Evolutionary conservation across 345 rosid species (phyloP).

Genomic region (Psidium guajava): DNA sequence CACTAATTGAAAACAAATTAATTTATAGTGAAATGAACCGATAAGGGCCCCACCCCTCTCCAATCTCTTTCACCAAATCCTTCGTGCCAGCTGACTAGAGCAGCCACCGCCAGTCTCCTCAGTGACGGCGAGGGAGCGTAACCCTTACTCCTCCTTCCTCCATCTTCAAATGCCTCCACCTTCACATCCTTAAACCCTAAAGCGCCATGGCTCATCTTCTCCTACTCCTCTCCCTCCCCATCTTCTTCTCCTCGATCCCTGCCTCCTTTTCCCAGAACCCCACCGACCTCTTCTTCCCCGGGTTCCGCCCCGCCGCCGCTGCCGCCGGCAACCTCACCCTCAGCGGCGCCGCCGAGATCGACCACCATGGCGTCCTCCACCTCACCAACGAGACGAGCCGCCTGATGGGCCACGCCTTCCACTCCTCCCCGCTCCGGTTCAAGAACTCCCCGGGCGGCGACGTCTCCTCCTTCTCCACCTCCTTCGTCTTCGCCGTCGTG

Average conservation of each 20-base stretch:
- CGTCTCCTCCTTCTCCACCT: conserved; percentile 64
- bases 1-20: not conserved
- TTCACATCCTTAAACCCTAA: not conserved
- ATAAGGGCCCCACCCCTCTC: not conserved
- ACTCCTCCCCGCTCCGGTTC: conserved; percentile 40
- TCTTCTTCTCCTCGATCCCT: conserved; percentile 11
- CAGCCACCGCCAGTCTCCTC: not conserved
- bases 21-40: not conserved
- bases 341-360: conserved; percentile 41
- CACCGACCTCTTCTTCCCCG: conserved; percentile 29
- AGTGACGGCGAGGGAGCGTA: not conserved
- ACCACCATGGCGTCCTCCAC: conserved; percentile 40
- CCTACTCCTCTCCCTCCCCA: not conserved
- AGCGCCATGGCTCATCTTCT: not conserved
- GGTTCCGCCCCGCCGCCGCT: conserved; percentile 21
- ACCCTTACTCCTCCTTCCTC: not conserved
- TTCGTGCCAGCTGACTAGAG: not conserved
- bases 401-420: conserved; percentile 66
- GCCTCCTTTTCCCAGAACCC: conserved; percentile 10
- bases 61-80: not conserved
- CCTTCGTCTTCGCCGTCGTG: conserved; percentile 59
- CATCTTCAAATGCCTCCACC: not conserved
- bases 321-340: conserved; percentile 25
- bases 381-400: conserved; percentile 49
- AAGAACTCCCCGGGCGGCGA: conserved; percentile 32